Evolutionary conservation across 768 basidiomycete species (phyloP), one percentile per base, ranked within the genome.

Genomic region (Kwoniella bestiolae): DNA sequence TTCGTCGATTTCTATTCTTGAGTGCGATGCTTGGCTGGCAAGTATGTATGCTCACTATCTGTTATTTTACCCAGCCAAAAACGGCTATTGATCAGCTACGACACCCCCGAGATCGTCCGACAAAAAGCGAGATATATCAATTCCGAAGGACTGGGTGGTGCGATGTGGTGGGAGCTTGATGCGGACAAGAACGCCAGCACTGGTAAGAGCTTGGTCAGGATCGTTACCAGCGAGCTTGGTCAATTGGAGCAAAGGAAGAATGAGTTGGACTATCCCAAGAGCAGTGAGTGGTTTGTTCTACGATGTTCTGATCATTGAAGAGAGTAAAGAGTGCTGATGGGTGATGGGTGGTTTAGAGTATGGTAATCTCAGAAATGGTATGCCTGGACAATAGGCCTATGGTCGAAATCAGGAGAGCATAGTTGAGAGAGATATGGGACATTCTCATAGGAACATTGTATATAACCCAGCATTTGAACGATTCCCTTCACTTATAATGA

Each of bases 151-250:
- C 82, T 98, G 3, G 91, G 91, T 5, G 96, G 96, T 0, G 90
- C 90, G 60, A 99, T 99, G 96, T 84, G 75, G 89, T 84, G 83
- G 83, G 80, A 81, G 65, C 83, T 95, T 45, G 90, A 89, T 70
- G 92, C 91, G 2, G 95, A 97, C 82, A 92, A 92, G 79, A 87
- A 87, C 1, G 82, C 82, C 4, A 71, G 79, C 31, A 85, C 90
- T 56, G 87, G 89, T 41, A 90, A 86, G 14, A 71, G 65, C 72
- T 83, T 95, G 70, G 87, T 94, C 21, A 84, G 83, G 66, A 84
- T 89, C 26, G 90, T 93, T 34, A 91, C 88, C 76, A 85, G 90
- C 46, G 85, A 86, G n/a, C 90, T 94, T 87, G 90, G 89, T 11
- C 61, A 70, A 29, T 80, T 93, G 66, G 90, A 94, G 70, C 82